Percentiles rank a stretch among this genome's conserved stretches.
Conservation (phyloP, 164 flowering plant species). For the Berberis thunbergii region DNA sequence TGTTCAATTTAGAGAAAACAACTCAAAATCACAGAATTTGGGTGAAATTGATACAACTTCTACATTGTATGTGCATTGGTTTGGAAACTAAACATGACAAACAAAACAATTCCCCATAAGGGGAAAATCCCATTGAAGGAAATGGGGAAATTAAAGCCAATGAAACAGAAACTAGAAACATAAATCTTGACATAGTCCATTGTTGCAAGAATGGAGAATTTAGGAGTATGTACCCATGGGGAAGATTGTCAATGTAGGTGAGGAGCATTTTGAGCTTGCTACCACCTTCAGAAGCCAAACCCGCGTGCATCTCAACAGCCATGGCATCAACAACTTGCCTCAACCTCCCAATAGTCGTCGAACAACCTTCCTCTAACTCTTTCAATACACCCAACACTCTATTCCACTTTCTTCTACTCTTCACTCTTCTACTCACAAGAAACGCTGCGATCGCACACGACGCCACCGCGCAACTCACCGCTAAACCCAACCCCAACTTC, state of each 20-base stretch:
- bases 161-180: not conserved
- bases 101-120: not conserved
- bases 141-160: not conserved
- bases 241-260: conserved; percentile 66
- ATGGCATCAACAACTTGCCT: conserved; percentile 78
- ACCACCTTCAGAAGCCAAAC: conserved; percentile 95
- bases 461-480: conserved; percentile 60
- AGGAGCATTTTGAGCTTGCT: conserved; percentile 86
- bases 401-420: conserved; percentile 63
- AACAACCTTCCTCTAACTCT: conserved; percentile 64
- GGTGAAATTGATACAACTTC: too few species aligned
- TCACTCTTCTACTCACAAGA: conserved; percentile 52
- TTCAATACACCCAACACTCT: conserved; percentile 53
- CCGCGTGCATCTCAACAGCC: conserved; percentile 99
- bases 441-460: conserved; percentile 64
- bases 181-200: not conserved
- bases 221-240: conserved; percentile 49
- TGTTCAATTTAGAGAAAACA: too few species aligned
- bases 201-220: not conserved
- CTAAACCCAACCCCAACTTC: conserved; percentile 48
- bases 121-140: not conserved
- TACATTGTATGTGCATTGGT: too few species aligned
- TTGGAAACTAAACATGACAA: too few species aligned
- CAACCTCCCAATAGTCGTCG: conserved; percentile 49
- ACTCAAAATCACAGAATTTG: too few species aligned